These are phyloP conservation scores for Eutrema yunnanense DNA, from an alignment of 345 rosid species.

Conservation along the genomic window DNA sequence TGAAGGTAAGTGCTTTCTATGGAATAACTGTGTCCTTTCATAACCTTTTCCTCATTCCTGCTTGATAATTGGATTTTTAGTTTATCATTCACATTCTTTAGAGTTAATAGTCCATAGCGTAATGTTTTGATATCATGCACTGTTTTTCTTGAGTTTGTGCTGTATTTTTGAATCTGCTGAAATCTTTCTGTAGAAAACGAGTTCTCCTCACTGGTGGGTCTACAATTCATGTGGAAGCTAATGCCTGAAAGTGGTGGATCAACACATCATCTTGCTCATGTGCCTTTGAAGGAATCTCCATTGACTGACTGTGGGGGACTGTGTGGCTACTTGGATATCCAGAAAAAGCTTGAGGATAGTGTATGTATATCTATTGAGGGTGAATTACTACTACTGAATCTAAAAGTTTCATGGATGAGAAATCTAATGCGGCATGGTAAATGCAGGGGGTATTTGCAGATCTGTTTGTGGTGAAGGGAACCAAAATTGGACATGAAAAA, in stretches of 20 bases:
- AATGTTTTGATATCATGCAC: neutral
- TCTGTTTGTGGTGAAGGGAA: conserved; percentile 78
- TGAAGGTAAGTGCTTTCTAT: conserved; percentile 46
- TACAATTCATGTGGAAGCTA: conserved; percentile 85
- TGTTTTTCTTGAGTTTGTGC: neutral
- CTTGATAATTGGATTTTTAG: neutral
- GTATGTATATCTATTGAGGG: conserved; percentile 37
- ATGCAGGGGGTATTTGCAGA: conserved; percentile 88
- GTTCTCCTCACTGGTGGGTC: conserved; percentile 88
- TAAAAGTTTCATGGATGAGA: conserved; percentile 6
- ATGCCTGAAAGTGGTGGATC: conserved; percentile 49
- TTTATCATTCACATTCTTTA: neutral
- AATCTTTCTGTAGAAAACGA: conserved; percentile 57
- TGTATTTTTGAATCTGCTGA: conserved; percentile 5
- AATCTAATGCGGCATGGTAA: neutral
- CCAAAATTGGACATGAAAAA: conserved; percentile 76
- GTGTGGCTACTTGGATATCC: conserved; percentile 80
- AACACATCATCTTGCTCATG: conserved; percentile 78
- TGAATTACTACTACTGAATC: conserved; percentile 3
- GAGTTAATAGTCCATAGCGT: neutral
- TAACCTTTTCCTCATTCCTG: neutral
- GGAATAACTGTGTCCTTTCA: neutral
- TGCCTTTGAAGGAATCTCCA: conserved; percentile 92
- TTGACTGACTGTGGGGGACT: conserved; percentile 87
- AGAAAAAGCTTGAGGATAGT: conserved; percentile 73